Evolutionary conservation across 1,139 yeast genomes (phyloP).

Genomic region (Candida mesenterica): DNA sequence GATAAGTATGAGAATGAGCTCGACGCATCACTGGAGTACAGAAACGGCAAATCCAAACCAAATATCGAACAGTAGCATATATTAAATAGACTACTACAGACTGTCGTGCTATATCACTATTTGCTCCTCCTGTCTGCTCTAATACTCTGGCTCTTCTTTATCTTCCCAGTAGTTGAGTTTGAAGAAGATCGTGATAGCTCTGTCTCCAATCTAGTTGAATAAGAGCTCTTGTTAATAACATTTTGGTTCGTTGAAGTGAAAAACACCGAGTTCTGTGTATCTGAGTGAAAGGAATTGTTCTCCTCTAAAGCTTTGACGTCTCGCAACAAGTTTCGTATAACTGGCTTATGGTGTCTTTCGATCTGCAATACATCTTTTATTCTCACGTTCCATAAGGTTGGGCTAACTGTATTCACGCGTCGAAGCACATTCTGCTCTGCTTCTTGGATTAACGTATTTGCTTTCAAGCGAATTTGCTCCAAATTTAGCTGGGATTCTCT

Average conservation of each 20-base stretch:
- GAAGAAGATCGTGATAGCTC: not conserved
- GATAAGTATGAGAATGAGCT: no score
- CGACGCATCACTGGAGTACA: no score
- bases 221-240: not conserved
- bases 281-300: conserved; percentile 3
- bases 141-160: not conserved
- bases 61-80: no score
- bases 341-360: conserved; percentile 42
- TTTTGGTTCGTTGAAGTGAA: conserved; percentile 2
- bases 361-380: conserved; percentile 39
- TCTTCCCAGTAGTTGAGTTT: not conserved
- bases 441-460: conserved; percentile 17
- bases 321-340: conserved; percentile 25
- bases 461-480: conserved; percentile 15
- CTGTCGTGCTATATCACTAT: no score
- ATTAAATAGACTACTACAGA: no score
- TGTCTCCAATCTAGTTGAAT: not conserved
- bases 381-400: conserved; percentile 38
- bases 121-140: no score
- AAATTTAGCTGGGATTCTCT: conserved; percentile 20
- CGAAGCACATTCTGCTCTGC: conserved; percentile 33
- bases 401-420: conserved; percentile 41
- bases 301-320: conserved; percentile 26
- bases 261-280: conserved; percentile 7
- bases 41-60: no score